Evolutionary conservation across 2,329 filamentous ascomycete genomes (phyloP).

Genomic region (Fusarium sp.): DNA sequence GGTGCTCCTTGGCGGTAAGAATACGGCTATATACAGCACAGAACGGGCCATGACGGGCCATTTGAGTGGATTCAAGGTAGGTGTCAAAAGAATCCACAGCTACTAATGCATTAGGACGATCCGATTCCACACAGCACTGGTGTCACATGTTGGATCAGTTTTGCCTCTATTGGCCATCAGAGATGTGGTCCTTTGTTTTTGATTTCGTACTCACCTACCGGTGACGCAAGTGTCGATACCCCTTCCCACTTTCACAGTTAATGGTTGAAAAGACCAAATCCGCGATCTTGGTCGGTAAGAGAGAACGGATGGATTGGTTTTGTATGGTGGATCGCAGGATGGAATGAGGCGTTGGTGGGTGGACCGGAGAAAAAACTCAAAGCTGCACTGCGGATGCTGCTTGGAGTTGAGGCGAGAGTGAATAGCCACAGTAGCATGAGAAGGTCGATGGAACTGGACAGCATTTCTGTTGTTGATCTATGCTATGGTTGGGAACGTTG

Average conservation of each 20-base stretch:
- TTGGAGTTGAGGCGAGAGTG: slow-evolving; percentile 10
- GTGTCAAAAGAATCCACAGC: slow-evolving; percentile 14
- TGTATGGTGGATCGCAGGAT: slow-evolving; percentile 30
- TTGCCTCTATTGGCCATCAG: not conserved
- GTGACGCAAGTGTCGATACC: slow-evolving; percentile 41
- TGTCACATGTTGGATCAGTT: not conserved
- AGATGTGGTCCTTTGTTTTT: slow-evolving; percentile 24
- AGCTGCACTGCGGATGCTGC: slow-evolving; percentile 10
- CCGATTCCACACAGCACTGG: slow-evolving; percentile 10
- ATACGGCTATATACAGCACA: slow-evolving; percentile 12
- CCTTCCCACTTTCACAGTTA: slow-evolving; percentile 28
- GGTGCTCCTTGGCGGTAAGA: slow-evolving; percentile 40
- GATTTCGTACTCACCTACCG: slow-evolving; percentile 13
- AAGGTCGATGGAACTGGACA: slow-evolving; percentile 6
- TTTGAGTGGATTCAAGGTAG: slow-evolving; percentile 22
- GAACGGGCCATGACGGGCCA: not conserved
- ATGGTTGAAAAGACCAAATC: slow-evolving; percentile 20
- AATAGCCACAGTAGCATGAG: not conserved
- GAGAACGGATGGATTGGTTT: slow-evolving; percentile 20
- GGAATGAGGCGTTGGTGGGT: slow-evolving; percentile 36
- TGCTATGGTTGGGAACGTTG: slow-evolving; percentile 8
- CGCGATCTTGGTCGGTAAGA: slow-evolving; percentile 27
- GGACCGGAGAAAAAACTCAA: slow-evolving; percentile 18
- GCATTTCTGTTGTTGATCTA: slow-evolving; percentile 20
- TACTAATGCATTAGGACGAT: slow-evolving; percentile 37